Percentiles rank a stretch among this genome's conserved stretches.
These are phyloP conservation scores for Fusarium robinianum DNA, from an alignment of 2,329 filamentous ascomycete species.

Conservation along the genomic window DNA sequence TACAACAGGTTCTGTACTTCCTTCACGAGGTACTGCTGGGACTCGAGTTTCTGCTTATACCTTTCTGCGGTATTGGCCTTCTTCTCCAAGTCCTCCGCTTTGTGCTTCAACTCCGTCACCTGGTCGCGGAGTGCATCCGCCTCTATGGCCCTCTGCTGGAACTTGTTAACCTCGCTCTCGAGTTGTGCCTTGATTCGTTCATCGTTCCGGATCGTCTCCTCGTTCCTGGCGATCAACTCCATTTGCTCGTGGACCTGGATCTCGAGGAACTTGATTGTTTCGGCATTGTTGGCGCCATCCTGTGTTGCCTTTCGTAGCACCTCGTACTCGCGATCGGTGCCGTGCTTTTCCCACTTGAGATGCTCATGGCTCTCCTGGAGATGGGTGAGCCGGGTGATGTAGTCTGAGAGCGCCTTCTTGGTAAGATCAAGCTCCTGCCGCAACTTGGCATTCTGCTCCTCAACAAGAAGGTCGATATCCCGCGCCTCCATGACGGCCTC, in stretches of 20 bases:
- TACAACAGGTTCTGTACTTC: slow-evolving; percentile 61
- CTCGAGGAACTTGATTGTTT: slow-evolving; percentile 59
- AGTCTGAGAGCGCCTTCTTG: slow-evolving; percentile 62
- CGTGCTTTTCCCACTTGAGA: slow-evolving; percentile 65
- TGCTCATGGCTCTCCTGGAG: slow-evolving; percentile 67
- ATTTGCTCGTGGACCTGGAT: slow-evolving; percentile 67
- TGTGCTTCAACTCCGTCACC: slow-evolving; percentile 62
- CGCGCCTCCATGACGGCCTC: slow-evolving; percentile 49
- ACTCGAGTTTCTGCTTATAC: slow-evolving; percentile 65
- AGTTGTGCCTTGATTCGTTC: slow-evolving; percentile 54
- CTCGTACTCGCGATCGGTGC: slow-evolving; percentile 58
- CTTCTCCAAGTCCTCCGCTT: slow-evolving; percentile 62
- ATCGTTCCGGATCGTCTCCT: slow-evolving; percentile 57
- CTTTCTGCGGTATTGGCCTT: slow-evolving; percentile 67
- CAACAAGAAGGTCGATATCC: slow-evolving; percentile 60
- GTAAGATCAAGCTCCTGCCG: slow-evolving; percentile 56
- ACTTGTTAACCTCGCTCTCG: slow-evolving; percentile 56
- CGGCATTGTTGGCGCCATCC: slow-evolving; percentile 57
- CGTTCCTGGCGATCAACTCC: slow-evolving; percentile 66
- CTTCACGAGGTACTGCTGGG: slow-evolving; percentile 57
- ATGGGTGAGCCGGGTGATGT: slow-evolving; percentile 62
- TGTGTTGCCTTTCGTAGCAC: slow-evolving; percentile 54
- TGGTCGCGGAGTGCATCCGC: slow-evolving; percentile 61
- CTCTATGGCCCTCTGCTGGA: slow-evolving; percentile 53
- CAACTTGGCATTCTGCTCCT: slow-evolving; percentile 58